Evolutionary conservation across 2,329 filamentous ascomycete genomes (phyloP).

Genomic region (Epichloe gansuensis): DNA sequence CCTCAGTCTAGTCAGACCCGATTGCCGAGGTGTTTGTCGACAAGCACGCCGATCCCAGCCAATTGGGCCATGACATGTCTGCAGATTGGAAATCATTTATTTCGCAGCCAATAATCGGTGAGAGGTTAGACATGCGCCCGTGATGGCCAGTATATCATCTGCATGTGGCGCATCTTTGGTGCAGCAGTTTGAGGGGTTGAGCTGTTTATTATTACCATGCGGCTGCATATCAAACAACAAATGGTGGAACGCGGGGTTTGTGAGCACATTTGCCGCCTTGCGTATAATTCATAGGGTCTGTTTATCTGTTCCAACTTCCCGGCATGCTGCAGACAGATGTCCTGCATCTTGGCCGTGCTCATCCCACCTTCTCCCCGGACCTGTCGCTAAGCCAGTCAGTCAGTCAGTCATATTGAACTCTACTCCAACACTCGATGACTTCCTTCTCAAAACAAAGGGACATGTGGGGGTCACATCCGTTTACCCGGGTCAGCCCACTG

Average conservation of each 20-base stretch:
- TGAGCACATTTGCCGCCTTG: not conserved
- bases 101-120: not conserved
- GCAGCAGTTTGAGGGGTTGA: not conserved
- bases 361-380: not conserved
- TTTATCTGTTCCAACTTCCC: too few species aligned
- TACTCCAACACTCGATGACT: not conserved
- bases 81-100: not conserved
- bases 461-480: too few species aligned
- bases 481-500: too few species aligned
- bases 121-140: not conserved
- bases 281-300: too few species aligned
- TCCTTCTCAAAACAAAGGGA: too few species aligned
- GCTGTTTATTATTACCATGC: not conserved
- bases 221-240: not conserved
- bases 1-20: not conserved
- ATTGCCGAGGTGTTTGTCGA: constrained; percentile 1
- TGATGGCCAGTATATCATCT: not conserved
- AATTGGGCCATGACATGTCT: not conserved
- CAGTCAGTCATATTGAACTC: not conserved
- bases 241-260: not conserved
- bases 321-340: not conserved
- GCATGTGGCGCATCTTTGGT: not conserved
- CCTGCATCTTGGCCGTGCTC: not conserved
- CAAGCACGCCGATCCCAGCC: constrained; percentile 1
- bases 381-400: not conserved